A percentile compares a stretch with the other conserved stretches of the same genome.
These are phyloP conservation scores for Yamadazyma atmosphaerica DNA, from an alignment of 1,139 yeast species.

Conservation along the genomic window DNA sequence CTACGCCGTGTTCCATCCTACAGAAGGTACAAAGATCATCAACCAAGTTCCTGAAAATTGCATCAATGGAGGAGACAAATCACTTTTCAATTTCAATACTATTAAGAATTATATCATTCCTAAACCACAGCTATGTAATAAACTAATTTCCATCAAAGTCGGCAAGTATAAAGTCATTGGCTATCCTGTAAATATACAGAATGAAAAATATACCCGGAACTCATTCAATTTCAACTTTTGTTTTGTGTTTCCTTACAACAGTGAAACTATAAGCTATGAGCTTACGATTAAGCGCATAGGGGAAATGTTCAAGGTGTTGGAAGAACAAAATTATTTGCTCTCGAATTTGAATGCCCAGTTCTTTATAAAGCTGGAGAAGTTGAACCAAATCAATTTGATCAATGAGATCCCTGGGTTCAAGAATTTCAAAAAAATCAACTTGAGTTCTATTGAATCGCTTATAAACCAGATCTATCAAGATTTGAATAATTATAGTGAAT, in stretches of 20 bases:
- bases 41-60: slow-evolving; percentile 82
- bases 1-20: slow-evolving; percentile 91
- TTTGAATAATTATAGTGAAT: slow-evolving; percentile 90
- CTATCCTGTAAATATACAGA: slow-evolving; percentile 84
- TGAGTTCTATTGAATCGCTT: slow-evolving; percentile 71
- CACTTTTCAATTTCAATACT: slow-evolving; percentile 74
- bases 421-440: slow-evolving; percentile 41
- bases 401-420: slow-evolving; percentile 39
- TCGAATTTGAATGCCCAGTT: slow-evolving; percentile 50
- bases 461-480: slow-evolving; percentile 91
- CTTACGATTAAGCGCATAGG: slow-evolving; percentile 83
- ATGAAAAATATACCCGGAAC: slow-evolving; percentile 78
- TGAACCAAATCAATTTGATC: slow-evolving; percentile 13
- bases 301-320: slow-evolving; percentile 84
- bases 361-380: slow-evolving; percentile 31
- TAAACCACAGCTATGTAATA: slow-evolving; percentile 85
- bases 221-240: slow-evolving; percentile 91
- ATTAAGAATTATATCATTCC: slow-evolving; percentile 92
- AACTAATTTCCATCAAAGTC: slow-evolving; percentile 71
- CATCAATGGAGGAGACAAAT: slow-evolving; percentile 29
- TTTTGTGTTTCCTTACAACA: slow-evolving; percentile 82
- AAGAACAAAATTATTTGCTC: slow-evolving; percentile 80
- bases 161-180: slow-evolving; percentile 76
- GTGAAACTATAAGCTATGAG: slow-evolving; percentile 84
- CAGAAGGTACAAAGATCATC: slow-evolving; percentile 92